Conservation (phyloP, 1,284 basidiomycete genomes). For the Trichosporon ovoides region DNA sequence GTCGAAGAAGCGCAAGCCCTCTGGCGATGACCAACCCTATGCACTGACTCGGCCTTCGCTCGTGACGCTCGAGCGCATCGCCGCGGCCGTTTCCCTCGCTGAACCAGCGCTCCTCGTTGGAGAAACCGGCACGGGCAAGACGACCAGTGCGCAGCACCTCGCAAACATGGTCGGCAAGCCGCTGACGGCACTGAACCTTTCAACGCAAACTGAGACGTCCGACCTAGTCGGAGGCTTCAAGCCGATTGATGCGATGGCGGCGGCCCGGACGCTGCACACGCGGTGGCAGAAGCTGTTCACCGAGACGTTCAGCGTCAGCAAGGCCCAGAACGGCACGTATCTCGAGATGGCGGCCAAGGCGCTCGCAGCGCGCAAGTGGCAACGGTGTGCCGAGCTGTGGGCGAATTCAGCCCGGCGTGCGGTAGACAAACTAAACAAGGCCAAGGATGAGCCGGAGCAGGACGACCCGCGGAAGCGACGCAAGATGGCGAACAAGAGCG, state of each 20-base stretch:
- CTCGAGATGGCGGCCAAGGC: slow-evolving; percentile 79
- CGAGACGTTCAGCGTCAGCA: slow-evolving; percentile 80
- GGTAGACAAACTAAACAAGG: slow-evolving; percentile 48
- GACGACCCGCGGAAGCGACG: slow-evolving; percentile 63
- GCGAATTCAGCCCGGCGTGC: slow-evolving; percentile 47
- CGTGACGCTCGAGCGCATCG: slow-evolving; percentile 73
- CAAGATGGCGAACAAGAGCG: slow-evolving; percentile 56
- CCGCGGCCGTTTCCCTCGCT: slow-evolving; percentile 63
- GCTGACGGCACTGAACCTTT: slow-evolving; percentile 85
- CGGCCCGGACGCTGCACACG: slow-evolving; percentile 69
- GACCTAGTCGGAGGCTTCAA: slow-evolving; percentile 95
- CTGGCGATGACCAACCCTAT: slow-evolving; percentile 58
- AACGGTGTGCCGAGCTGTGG: slow-evolving; percentile 77
- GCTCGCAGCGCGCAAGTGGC: slow-evolving; percentile 79
- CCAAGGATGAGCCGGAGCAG: slow-evolving; percentile 50
- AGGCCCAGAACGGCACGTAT: slow-evolving; percentile 70
- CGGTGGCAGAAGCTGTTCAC: slow-evolving; percentile 79
- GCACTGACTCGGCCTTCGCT: slow-evolving; percentile 85
- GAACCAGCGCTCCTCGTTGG: slow-evolving; percentile 92
- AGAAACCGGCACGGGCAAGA: slow-evolving; percentile 98
- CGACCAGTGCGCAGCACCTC: slow-evolving; percentile 83
- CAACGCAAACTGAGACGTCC: slow-evolving; percentile 92
- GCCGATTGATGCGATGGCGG: slow-evolving; percentile 78
- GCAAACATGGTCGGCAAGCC: slow-evolving; percentile 72
- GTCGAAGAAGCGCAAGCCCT: slow-evolving; percentile 10